Evolutionary conservation across 2,329 filamentous ascomycete genomes (phyloP).

Genomic region (Grosmannia clavigera): DNA sequence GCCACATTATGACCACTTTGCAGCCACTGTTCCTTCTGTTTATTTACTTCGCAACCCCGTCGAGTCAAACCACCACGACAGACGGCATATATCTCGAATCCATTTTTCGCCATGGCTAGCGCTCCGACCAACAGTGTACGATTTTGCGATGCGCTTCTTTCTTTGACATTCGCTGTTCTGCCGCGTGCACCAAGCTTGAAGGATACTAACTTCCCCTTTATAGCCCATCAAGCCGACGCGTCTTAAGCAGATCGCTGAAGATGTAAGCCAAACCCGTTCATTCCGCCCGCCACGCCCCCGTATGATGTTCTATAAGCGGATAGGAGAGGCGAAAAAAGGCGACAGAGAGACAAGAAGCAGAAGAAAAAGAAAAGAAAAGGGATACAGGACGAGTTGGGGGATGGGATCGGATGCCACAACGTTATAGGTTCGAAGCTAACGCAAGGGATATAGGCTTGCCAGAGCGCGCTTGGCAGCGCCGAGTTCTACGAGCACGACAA

Average conservation of each 20-base stretch:
- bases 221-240: constrained; percentile 66
- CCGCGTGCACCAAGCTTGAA: neutral
- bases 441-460: constrained; percentile 54
- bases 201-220: neutral
- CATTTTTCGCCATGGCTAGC: neutral
- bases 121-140: constrained; percentile 3
- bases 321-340: neutral
- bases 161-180: neutral
- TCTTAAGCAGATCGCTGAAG: constrained; percentile 73
- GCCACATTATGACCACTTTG: neutral
- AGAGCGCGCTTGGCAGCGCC: constrained; percentile 58
- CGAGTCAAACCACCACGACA: neutral
- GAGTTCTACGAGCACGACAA: constrained; percentile 79
- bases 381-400: neutral
- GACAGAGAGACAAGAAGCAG: neutral
- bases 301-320: neutral
- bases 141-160: neutral
- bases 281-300: neutral
- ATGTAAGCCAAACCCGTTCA: constrained; percentile 41
- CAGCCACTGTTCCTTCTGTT: neutral
- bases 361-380: neutral
- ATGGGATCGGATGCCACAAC: neutral
- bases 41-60: neutral
- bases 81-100: neutral
- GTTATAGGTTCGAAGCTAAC: neutral